Percentiles rank a stretch among this genome's conserved stretches.
These are phyloP conservation scores for Tylopilus sp. DNA, from an alignment of 1,284 basidiomycete genomes.

Conservation along the genomic window DNA sequence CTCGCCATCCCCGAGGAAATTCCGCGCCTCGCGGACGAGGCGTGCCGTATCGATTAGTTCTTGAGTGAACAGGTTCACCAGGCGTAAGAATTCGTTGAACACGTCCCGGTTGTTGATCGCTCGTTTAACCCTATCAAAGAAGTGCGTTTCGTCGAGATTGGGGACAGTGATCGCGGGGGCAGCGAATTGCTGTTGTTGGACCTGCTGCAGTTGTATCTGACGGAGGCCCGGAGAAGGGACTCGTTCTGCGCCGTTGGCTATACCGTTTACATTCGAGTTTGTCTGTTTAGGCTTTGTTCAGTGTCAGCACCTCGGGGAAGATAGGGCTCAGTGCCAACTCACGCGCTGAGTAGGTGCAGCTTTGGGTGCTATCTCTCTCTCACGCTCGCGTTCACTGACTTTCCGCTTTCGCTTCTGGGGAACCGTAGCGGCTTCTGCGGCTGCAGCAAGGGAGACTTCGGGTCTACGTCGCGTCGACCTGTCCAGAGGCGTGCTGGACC, in stretches of 20 bases:
- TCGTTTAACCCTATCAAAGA: slow-evolving; percentile 93
- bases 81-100: slow-evolving; percentile 95
- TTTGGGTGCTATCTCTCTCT: slow-evolving; percentile 27
- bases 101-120: slow-evolving; percentile 83
- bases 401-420: slow-evolving; percentile 67
- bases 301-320: slow-evolving; percentile 4
- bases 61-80: slow-evolving; percentile 93
- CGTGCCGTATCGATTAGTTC: slow-evolving; percentile 87
- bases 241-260: slow-evolving; percentile 20
- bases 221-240: slow-evolving; percentile 22
- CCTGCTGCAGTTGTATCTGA: slow-evolving; percentile 28
- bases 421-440: slow-evolving; percentile 33
- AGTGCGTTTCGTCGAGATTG: slow-evolving; percentile 71
- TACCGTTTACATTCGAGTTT: slow-evolving; percentile 18
- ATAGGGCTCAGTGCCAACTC: slow-evolving; percentile 7
- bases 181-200: slow-evolving; percentile 29
- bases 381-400: slow-evolving; percentile 37
- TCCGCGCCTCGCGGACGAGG: slow-evolving; percentile 66
- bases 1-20: slow-evolving; percentile 69
- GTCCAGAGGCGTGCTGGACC: slow-evolving; percentile 28
- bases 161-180: slow-evolving; percentile 28
- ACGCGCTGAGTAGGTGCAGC: slow-evolving; percentile 26
- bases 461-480: slow-evolving; percentile 27
- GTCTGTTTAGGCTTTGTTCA: slow-evolving; percentile 25
- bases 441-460: slow-evolving; percentile 31